phyloP scores from a whole-genome alignment of 78 protist genomes.

The Dictyostelium firmibasis region DNA sequence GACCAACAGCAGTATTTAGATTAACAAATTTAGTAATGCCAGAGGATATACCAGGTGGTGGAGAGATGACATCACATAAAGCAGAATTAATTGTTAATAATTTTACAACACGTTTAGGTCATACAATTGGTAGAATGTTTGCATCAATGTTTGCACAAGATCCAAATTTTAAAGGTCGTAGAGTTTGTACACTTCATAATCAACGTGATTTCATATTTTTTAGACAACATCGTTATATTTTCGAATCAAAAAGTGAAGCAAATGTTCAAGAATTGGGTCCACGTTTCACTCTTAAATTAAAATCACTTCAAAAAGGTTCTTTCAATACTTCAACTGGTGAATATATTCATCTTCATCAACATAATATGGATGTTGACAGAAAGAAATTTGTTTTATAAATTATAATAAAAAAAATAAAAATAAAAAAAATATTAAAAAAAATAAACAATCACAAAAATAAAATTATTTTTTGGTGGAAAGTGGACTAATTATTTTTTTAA shows the following conservation, averaged over 20 bases:
- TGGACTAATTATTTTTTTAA: too few relatives aligned
- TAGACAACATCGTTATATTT: slow-evolving; percentile 94
- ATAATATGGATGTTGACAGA: slow-evolving; percentile 73
- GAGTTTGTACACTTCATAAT: slow-evolving; percentile 96
- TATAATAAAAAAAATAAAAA: neutral
- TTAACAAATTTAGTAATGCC: slow-evolving; percentile 76
- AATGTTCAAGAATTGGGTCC: slow-evolving; percentile 98
- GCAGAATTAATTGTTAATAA: slow-evolving; percentile 95
- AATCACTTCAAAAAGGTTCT: slow-evolving; percentile 94
- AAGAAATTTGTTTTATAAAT: slow-evolving; percentile 80
- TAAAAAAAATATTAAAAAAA: neutral
- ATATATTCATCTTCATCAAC: slow-evolving; percentile 89
- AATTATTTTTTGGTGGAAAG: too few relatives aligned
- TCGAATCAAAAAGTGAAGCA: slow-evolving; percentile 69
- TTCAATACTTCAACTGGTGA: slow-evolving; percentile 95
- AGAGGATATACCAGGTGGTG: slow-evolving; percentile 79
- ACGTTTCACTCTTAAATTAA: slow-evolving; percentile 95
- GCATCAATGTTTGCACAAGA: slow-evolving; percentile 92
- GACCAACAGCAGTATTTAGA: slow-evolving; percentile 97
- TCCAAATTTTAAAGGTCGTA: slow-evolving; percentile 94
- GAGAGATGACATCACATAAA: slow-evolving; percentile 40
- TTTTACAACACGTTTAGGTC: slow-evolving; percentile 97
- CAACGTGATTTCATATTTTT: slow-evolving; percentile 99
- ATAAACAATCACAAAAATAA: neutral
- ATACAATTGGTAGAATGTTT: slow-evolving; percentile 92